Evolutionary conservation across 2,329 filamentous ascomycete species (phyloP).

Genomic region (Beauveria sp.): DNA sequence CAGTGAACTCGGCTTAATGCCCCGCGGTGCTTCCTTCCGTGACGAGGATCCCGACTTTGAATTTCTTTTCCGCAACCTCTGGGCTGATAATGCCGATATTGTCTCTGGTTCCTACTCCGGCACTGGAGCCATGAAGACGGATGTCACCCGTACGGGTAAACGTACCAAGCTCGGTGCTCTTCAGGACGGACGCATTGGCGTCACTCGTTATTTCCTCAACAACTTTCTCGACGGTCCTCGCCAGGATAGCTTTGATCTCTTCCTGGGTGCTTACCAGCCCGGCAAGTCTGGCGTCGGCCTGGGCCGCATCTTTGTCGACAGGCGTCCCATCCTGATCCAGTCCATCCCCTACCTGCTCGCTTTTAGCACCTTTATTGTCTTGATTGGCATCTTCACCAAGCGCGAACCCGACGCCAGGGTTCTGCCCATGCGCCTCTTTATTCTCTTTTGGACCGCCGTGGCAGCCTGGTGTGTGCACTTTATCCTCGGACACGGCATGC

Average conservation of each 20-base stretch:
- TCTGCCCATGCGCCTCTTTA: slow-evolving; percentile 76
- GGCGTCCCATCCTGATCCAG: slow-evolving; percentile 79
- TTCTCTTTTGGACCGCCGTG: slow-evolving; percentile 67
- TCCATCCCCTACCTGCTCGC: slow-evolving; percentile 86
- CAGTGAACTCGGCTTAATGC: slow-evolving; percentile 71
- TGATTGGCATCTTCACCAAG: slow-evolving; percentile 66
- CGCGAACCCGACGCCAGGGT: slow-evolving; percentile 64
- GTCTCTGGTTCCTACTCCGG: slow-evolving; percentile 91
- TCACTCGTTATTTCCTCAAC: slow-evolving; percentile 85
- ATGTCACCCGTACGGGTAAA: slow-evolving; percentile 89
- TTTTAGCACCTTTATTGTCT: slow-evolving; percentile 75
- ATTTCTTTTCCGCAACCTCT: slow-evolving; percentile 88
- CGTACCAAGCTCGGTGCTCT: slow-evolving; percentile 79
- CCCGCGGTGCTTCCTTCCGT: slow-evolving; percentile 67
- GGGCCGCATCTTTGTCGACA: slow-evolving; percentile 72
- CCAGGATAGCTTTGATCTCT: slow-evolving; percentile 93
- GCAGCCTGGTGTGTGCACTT: slow-evolving; percentile 69
- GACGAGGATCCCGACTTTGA: slow-evolving; percentile 76
- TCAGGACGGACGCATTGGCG: slow-evolving; percentile 79
- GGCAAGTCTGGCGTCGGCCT: slow-evolving; percentile 63
- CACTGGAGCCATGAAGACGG: slow-evolving; percentile 95
- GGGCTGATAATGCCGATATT: slow-evolving; percentile 97
- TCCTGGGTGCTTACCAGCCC: slow-evolving; percentile 79
- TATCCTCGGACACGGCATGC: slow-evolving; percentile 75
- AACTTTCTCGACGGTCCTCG: slow-evolving; percentile 92